phyloP scores from a whole-genome alignment of 2,329 filamentous ascomycete genomes.

The Acrocalymma vagum region DNA sequence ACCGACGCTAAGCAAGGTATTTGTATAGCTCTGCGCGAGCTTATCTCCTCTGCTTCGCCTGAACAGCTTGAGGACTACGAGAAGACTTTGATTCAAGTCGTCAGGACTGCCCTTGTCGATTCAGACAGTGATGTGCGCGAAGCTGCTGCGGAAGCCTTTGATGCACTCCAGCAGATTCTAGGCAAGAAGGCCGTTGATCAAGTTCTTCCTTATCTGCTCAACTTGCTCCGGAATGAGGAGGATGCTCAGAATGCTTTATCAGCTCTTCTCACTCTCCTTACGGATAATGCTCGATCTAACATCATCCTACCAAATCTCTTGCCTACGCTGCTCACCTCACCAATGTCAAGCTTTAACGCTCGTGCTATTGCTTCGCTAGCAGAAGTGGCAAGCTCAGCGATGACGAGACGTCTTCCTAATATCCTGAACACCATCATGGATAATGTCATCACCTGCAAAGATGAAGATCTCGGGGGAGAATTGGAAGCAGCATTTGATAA shows the following conservation, averaged over 20 bases:
- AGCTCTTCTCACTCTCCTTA: conserved; percentile 91
- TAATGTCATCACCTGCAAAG: conserved; percentile 80
- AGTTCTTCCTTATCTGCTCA: conserved; percentile 90
- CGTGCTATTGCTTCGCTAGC: conserved; percentile 92
- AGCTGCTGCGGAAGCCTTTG: conserved; percentile 95
- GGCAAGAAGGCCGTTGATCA: conserved; percentile 96
- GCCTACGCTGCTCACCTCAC: conserved; percentile 87
- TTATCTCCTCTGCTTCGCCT: conserved; percentile 86
- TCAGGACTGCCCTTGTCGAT: conserved; percentile 91
- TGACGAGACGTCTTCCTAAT: conserved; percentile 87
- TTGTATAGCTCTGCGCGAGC: conserved; percentile 92
- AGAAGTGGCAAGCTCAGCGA: conserved; percentile 86
- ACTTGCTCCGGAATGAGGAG: conserved; percentile 83
- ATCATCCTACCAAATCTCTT: conserved; percentile 97
- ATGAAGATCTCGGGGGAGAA: conserved; percentile 77
- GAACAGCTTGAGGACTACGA: conserved; percentile 95
- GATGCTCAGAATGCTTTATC: conserved; percentile 92
- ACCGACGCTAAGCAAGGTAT: conserved; percentile 96
- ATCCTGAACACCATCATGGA: conserved; percentile 96
- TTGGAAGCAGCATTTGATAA: conserved; percentile 85
- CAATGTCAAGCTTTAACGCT: conserved; percentile 94
- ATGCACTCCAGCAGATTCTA: conserved; percentile 89
- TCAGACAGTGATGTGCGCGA: conserved; percentile 89
- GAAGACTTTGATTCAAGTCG: conserved; percentile 92
- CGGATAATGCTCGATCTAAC: conserved; percentile 91